Conservation (phyloP, 495 filamentous ascomycete genomes). For the Emericellopsis terricola region DNA sequence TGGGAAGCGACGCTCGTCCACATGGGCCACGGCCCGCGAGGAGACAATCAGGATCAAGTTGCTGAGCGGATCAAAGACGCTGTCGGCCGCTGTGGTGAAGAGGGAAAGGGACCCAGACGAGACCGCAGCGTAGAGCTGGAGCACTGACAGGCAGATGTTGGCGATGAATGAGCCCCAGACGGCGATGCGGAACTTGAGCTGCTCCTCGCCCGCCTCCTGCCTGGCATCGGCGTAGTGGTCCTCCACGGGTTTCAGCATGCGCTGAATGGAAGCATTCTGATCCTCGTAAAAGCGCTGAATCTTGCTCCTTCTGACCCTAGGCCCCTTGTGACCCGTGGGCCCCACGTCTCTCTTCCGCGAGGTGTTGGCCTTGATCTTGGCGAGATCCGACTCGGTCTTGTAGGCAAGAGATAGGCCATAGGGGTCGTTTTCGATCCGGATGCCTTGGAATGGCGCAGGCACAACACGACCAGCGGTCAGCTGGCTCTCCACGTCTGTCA, state of each 20-base stretch:
- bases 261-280: constrained; percentile 88
- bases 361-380: constrained; percentile 64
- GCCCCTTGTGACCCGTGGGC: constrained; percentile 6
- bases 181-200: constrained; percentile 73
- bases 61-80: constrained; percentile 85
- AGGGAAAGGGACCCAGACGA: constrained; percentile 79
- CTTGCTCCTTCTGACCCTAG: constrained; percentile 31
- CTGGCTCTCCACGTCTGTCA: constrained; percentile 47
- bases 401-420: constrained; percentile 61
- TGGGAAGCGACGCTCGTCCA: constrained; percentile 81
- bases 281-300: constrained; percentile 73
- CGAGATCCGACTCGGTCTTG: constrained; percentile 64
- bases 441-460: constrained; percentile 15
- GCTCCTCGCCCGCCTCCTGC: constrained; percentile 61
- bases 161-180: constrained; percentile 78
- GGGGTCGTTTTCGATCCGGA: constrained; percentile 54
- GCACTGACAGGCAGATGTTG: constrained; percentile 56
- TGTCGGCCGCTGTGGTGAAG: constrained; percentile 96
- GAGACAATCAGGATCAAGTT: constrained; percentile 79
- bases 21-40: constrained; percentile 72
- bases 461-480: constrained; percentile 22
- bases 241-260: constrained; percentile 80
- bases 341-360: constrained; percentile 48
- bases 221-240: constrained; percentile 71
- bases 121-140: constrained; percentile 81